These are phyloP conservation scores for Dendryphion nanum DNA, from an alignment of 2,329 filamentous ascomycete genomes.

Conservation along the genomic window DNA sequence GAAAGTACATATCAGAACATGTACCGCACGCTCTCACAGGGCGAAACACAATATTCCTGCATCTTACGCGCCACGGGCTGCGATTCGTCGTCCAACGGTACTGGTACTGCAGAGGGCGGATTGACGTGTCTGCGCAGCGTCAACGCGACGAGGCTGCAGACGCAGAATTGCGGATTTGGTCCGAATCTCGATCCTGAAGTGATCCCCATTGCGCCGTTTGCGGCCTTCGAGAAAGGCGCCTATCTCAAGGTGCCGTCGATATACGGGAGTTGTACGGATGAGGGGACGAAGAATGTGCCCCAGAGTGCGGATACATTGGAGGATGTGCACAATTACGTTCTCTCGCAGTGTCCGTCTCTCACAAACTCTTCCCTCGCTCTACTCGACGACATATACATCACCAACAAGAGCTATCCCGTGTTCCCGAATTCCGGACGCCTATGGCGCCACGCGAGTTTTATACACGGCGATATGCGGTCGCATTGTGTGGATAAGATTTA, in stretches of 20 bases:
- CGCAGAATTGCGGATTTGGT: constrained; percentile 42
- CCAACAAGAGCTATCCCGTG: constrained; percentile 32
- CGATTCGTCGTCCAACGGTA: background rate
- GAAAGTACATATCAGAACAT: constrained; percentile 55
- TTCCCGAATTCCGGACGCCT: constrained; percentile 54
- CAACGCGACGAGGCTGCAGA: constrained; percentile 45
- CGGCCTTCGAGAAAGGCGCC: constrained; percentile 48
- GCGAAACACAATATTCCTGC: constrained; percentile 54
- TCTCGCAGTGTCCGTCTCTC: constrained; percentile 58
- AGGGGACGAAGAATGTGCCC: constrained; percentile 63
- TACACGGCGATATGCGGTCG: constrained; percentile 65
- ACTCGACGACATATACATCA: constrained; percentile 59
- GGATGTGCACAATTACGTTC: constrained; percentile 56
- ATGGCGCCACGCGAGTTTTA: constrained; percentile 59
- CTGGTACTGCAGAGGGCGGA: too few species aligned
- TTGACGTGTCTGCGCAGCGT: constrained; percentile 52
- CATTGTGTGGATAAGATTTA: constrained; percentile 62
- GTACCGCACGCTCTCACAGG: constrained; percentile 48
- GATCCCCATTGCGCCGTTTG: constrained; percentile 51
- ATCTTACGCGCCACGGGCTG: constrained; percentile 51
- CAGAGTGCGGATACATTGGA: constrained; percentile 45
- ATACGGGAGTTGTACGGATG: constrained; percentile 59
- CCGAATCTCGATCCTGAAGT: constrained; percentile 53
- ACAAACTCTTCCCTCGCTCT: constrained; percentile 49
- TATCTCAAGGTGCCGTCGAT: constrained; percentile 56